Evolutionary conservation across 306 rosid genomes (phyloP).

Genomic region (Dicorynia guianensis): DNA sequence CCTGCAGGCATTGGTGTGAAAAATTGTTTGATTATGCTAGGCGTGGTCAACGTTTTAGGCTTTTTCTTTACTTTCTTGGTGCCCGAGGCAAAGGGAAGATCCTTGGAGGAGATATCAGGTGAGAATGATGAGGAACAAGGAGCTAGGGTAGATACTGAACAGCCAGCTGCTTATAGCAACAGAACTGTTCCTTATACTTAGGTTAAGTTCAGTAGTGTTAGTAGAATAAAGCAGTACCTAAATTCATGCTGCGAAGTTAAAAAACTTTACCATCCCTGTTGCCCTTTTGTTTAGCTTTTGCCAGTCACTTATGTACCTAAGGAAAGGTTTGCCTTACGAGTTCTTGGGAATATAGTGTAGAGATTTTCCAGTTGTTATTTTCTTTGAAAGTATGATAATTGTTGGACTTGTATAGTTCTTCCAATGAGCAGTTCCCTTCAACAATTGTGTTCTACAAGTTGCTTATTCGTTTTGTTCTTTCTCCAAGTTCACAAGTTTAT

Average conservation of each 20-base stretch:
- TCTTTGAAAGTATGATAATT: not conserved
- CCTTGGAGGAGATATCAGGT: slow-evolving; percentile 80
- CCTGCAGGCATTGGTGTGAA: slow-evolving; percentile 76
- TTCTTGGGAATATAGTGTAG: not conserved
- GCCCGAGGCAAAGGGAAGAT: slow-evolving; percentile 76
- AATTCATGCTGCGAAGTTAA: not conserved
- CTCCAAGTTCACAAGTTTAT: not conserved
- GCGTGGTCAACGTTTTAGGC: slow-evolving; percentile 63
- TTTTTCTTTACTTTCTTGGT: slow-evolving; percentile 69
- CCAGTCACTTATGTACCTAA: not conserved
- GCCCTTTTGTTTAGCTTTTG: not conserved
- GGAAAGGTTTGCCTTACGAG: not conserved
- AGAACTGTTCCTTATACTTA: slow-evolving; percentile 43
- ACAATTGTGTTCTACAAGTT: not conserved
- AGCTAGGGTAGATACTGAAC: slow-evolving; percentile 22
- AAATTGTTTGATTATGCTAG: slow-evolving; percentile 59
- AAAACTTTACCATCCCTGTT: not conserved
- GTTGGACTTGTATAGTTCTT: not conserved
- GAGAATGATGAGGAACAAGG: slow-evolving; percentile 62
- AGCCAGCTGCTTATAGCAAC: not conserved
- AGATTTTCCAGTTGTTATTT: not conserved
- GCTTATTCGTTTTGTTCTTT: not conserved
- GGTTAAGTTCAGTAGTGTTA: slow-evolving; percentile 20
- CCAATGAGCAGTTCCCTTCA: not conserved
- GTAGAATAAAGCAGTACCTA: not conserved